A percentile compares a stretch with the other conserved stretches of the same genome.
phyloP scores from a whole-genome alignment of 352 stramenopile genomes.

The Phytophthora ohioensis region DNA sequence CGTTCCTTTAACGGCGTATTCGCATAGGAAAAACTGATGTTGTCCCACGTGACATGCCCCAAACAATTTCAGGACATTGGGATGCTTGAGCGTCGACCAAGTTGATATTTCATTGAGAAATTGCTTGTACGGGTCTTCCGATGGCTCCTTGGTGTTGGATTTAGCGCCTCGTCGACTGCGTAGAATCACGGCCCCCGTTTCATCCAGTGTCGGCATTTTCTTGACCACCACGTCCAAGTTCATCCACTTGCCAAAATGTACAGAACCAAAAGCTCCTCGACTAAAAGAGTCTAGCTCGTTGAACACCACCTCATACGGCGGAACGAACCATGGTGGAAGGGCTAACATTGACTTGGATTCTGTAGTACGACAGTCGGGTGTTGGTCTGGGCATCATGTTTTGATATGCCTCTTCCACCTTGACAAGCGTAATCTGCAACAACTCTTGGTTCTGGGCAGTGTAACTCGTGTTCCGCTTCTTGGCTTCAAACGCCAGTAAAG shows the following conservation, averaged over 20 bases:
- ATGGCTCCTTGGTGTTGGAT: slow-evolving; percentile 15
- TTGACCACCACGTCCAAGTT: slow-evolving; percentile 40
- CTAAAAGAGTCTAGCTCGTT: slow-evolving; percentile 32
- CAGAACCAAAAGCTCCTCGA: slow-evolving; percentile 32
- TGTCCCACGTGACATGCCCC: slow-evolving; percentile 38
- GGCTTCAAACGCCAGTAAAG: slow-evolving; percentile 32
- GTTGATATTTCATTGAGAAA: slow-evolving; percentile 34
- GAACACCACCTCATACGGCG: slow-evolving; percentile 42
- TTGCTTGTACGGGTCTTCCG: slow-evolving; percentile 10
- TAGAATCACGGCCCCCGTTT: slow-evolving; percentile 5
- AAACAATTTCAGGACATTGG: slow-evolving; percentile 38
- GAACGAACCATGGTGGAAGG: slow-evolving; percentile 40
- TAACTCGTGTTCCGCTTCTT: slow-evolving; percentile 38
- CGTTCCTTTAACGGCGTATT: slow-evolving; percentile 31
- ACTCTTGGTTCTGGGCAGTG: slow-evolving; percentile 15
- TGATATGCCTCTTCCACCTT: slow-evolving; percentile 30
- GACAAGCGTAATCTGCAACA: slow-evolving; percentile 25
- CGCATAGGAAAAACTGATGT: slow-evolving; percentile 33
- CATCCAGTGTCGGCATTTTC: slow-evolving; percentile 24
- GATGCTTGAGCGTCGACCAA: slow-evolving; percentile 42
- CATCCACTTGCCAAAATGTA: slow-evolving; percentile 44
- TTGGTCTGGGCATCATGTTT: slow-evolving; percentile 2
- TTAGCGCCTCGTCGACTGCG: slow-evolving; percentile 16
- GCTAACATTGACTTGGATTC: slow-evolving; percentile 14
- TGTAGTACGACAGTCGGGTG: slow-evolving; percentile 5